Evolutionary conservation across 352 stramenopile genomes (phyloP).

Genomic region (Phytopythium boreale): DNA sequence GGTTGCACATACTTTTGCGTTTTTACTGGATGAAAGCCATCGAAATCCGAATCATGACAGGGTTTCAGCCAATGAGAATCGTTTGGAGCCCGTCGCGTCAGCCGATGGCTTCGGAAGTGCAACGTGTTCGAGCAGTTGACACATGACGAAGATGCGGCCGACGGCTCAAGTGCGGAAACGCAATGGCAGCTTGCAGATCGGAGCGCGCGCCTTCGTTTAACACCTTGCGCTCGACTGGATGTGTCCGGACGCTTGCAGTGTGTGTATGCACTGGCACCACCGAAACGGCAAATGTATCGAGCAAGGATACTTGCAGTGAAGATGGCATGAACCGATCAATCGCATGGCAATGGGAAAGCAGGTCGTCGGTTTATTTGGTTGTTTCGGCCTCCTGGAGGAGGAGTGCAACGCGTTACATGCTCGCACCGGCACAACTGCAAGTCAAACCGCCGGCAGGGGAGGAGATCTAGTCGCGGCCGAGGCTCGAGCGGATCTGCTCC

Average conservation of each 20-base stretch:
- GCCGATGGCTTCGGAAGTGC: constrained; percentile 7
- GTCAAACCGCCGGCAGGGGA: background rate
- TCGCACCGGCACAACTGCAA: background rate
- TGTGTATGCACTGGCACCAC: too few relatives aligned
- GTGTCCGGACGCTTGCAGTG: background rate
- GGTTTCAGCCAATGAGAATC: background rate
- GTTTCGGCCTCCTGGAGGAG: background rate
- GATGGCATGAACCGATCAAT: too few relatives aligned
- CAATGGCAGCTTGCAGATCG: constrained; percentile 4
- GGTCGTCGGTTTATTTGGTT: background rate
- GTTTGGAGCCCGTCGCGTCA: background rate
- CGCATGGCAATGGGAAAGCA: background rate
- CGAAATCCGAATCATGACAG: background rate
- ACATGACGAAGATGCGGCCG: background rate
- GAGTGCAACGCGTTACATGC: background rate
- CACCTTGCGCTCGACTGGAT: background rate
- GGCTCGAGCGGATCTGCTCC: constrained; percentile 74
- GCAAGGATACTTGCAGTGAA: background rate
- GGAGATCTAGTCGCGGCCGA: constrained; percentile 62
- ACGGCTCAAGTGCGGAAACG: constrained; percentile 1
- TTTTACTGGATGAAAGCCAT: constrained; percentile 3
- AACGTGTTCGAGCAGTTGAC: background rate
- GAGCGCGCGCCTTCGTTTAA: background rate
- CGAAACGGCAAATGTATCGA: background rate
- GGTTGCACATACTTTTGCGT: background rate